phyloP scores from a whole-genome alignment of 495 filamentous ascomycete genomes.

The Gamarada debralockiae region DNA sequence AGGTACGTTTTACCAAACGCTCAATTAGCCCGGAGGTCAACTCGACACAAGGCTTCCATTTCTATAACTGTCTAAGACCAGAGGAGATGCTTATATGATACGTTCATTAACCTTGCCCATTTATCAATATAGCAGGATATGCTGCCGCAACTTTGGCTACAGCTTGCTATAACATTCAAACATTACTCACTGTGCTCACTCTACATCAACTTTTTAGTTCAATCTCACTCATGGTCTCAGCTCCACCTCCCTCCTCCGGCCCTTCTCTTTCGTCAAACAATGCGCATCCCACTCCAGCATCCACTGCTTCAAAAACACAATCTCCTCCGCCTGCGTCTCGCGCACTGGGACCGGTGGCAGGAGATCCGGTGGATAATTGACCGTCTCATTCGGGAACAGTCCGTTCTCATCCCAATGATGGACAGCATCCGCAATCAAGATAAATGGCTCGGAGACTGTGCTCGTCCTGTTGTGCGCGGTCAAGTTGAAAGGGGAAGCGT shows the following conservation, averaged over 20 bases:
- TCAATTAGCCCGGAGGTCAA: too few relatives aligned
- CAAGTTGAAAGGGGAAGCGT: constrained; percentile 40
- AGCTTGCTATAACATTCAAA: background rate
- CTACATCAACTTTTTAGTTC: background rate
- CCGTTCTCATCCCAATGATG: constrained; percentile 77
- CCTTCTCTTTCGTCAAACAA: background rate
- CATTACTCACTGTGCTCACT: background rate
- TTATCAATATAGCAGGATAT: too few relatives aligned
- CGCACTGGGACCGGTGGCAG: constrained; percentile 51
- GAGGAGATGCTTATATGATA: too few relatives aligned
- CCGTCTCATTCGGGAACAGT: constrained; percentile 54
- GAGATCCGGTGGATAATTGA: constrained; percentile 24
- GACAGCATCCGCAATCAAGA: constrained; percentile 57
- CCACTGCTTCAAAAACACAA: constrained; percentile 61
- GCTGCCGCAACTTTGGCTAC: too few relatives aligned
- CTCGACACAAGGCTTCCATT: too few relatives aligned
- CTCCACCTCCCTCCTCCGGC: background rate
- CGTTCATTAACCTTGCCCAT: too few relatives aligned
- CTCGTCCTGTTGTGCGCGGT: constrained; percentile 41
- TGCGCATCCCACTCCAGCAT: constrained; percentile 48
- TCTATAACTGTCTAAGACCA: too few relatives aligned
- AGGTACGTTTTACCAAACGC: too few relatives aligned
- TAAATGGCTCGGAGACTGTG: constrained; percentile 56
- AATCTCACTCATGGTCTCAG: background rate
- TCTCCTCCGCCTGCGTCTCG: constrained; percentile 50